Evolutionary conservation across 768 basidiomycete genomes (phyloP).

Genomic region (Mycena alexandri): DNA sequence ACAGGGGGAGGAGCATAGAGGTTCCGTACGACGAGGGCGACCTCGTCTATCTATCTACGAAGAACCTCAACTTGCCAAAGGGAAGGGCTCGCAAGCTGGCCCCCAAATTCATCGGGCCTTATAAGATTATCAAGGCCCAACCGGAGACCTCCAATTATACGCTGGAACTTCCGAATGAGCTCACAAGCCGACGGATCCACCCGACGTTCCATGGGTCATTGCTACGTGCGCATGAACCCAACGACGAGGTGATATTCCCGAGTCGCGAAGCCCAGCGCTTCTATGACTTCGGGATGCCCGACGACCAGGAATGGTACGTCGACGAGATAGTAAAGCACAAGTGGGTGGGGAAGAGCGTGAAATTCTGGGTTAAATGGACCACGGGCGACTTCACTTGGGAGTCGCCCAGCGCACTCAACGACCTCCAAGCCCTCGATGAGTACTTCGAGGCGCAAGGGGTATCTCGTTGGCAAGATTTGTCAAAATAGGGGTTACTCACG

Average conservation of each 20-base stretch:
- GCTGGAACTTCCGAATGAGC: slow-evolving; percentile 38
- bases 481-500: not conserved
- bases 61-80: slow-evolving; percentile 47
- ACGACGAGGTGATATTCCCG: not conserved
- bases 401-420: not conserved
- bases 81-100: slow-evolving; percentile 51
- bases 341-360: not conserved
- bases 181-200: not conserved
- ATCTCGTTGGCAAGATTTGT: not conserved
- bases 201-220: not conserved
- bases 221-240: not conserved
- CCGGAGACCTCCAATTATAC: slow-evolving; percentile 44
- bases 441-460: not conserved
- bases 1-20: too few species aligned
- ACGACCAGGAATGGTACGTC: slow-evolving; percentile 1
- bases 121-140: slow-evolving; percentile 38
- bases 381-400: slow-evolving; percentile 8
- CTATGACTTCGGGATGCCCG: too few species aligned
- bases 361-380: slow-evolving; percentile 6
- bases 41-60: slow-evolving; percentile 50
- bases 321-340: not conserved
- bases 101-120: too few species aligned
- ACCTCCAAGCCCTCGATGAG: not conserved
- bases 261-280: not conserved
- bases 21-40: too few species aligned